Percentiles rank a stretch among this genome's conserved stretches.
Evolutionary conservation across 257 asterid genomes (phyloP).

Genomic region (Solanum microdontum): DNA sequence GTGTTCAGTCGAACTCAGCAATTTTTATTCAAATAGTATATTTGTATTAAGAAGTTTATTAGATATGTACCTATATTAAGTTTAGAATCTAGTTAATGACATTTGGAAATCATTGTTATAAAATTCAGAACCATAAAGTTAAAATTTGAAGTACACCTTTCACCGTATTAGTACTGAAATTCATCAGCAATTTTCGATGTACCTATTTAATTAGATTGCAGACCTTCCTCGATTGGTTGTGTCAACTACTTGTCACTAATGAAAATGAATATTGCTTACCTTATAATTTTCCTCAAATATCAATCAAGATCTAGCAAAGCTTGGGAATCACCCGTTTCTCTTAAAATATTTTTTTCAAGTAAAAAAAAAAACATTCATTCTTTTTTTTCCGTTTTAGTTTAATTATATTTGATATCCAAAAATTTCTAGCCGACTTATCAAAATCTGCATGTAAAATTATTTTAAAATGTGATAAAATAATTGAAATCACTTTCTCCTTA

Average conservation of each 20-base stretch:
- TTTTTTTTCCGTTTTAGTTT: neutral
- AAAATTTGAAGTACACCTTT: too few relatives aligned
- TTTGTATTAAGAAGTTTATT: too few relatives aligned
- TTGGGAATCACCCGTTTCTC: neutral
- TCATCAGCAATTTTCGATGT: neutral
- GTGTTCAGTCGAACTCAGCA: neutral
- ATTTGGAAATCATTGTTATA: too few relatives aligned
- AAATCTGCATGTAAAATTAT: neutral
- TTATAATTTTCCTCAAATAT: neutral
- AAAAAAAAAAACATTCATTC: neutral
- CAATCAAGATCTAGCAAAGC: neutral
- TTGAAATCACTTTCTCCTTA: neutral
- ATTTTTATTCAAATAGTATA: too few relatives aligned
- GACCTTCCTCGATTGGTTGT: neutral
- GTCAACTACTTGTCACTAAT: neutral
- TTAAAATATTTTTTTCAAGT: neutral
- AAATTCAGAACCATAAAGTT: too few relatives aligned
- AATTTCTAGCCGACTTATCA: neutral
- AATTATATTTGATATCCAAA: neutral
- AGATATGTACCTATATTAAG: too few relatives aligned
- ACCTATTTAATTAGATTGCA: neutral
- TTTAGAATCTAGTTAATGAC: too few relatives aligned
- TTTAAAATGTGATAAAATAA: neutral
- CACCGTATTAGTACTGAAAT: neutral
- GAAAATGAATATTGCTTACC: neutral